phyloP scores from a whole-genome alignment of 2,329 filamentous ascomycete species.

The Penicillium sp. region DNA sequence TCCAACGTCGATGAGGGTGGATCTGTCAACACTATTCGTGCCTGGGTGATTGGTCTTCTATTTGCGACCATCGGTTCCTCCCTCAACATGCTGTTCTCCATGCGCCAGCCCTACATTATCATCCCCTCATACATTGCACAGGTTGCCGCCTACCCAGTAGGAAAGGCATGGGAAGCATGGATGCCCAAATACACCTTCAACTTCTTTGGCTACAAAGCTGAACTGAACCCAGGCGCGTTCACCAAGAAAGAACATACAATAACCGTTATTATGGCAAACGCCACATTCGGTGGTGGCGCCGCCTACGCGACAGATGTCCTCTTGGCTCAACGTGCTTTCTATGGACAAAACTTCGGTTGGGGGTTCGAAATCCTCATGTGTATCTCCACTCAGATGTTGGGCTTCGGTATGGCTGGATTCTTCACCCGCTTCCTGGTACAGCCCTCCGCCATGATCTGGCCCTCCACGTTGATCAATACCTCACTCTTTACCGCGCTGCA shows the following conservation, averaged over 20 bases:
- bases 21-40: conserved; percentile 63
- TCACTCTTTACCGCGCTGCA: conserved; percentile 72
- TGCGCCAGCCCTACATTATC: conserved; percentile 57
- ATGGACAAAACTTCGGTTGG: conserved; percentile 67
- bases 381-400: conserved; percentile 66
- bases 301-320: conserved; percentile 74
- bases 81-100: conserved; percentile 59
- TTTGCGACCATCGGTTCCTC: conserved; percentile 62
- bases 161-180: conserved; percentile 39
- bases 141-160: conserved; percentile 58
- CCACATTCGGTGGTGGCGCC: conserved; percentile 58
- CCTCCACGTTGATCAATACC: conserved; percentile 63
- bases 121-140: conserved; percentile 63
- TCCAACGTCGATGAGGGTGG: conserved; percentile 64
- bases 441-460: conserved; percentile 71
- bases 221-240: conserved; percentile 46
- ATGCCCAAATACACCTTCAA: conserved; percentile 39
- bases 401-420: conserved; percentile 67
- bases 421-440: conserved; percentile 60
- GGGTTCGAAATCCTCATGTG: conserved; percentile 65
- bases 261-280: conserved; percentile 58
- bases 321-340: conserved; percentile 68
- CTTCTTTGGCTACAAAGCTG: conserved; percentile 39
- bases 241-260: conserved; percentile 50
- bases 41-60: conserved; percentile 61